Percentiles rank a stretch among this genome's conserved stretches.
Conservation (phyloP, 1,284 basidiomycete species). For the Cutaneotrichosporon sp. region DNA sequence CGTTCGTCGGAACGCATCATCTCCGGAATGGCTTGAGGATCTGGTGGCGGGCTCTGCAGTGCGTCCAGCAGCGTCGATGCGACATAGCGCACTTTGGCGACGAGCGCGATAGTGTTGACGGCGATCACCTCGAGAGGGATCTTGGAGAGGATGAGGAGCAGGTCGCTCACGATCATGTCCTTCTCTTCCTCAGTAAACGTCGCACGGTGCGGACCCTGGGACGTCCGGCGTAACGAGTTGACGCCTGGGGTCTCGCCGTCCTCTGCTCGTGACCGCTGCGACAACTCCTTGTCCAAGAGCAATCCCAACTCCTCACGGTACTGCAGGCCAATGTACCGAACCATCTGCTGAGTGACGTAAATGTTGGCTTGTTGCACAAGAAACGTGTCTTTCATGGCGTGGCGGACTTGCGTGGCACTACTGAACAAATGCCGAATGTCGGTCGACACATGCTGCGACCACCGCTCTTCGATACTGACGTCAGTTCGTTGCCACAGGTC, state of each 20-base stretch:
- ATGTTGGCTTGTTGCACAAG: slow-evolving; percentile 82
- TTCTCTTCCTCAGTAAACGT: slow-evolving; percentile 28
- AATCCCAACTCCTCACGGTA: slow-evolving; percentile 69
- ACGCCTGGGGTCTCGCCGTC: slow-evolving; percentile 51
- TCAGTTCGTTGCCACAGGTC: neutral
- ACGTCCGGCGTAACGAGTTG: slow-evolving; percentile 41
- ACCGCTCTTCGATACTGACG: slow-evolving; percentile 31
- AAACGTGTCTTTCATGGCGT: slow-evolving; percentile 76
- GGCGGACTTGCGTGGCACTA: slow-evolving; percentile 68
- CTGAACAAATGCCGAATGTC: slow-evolving; percentile 84
- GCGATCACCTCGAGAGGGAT: slow-evolving; percentile 86
- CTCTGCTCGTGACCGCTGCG: neutral
- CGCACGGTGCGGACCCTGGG: slow-evolving; percentile 2
- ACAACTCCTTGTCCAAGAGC: slow-evolving; percentile 49
- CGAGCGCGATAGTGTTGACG: slow-evolving; percentile 66
- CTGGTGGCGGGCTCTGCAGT: slow-evolving; percentile 59
- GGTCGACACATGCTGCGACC: slow-evolving; percentile 55
- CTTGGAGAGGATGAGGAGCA: slow-evolving; percentile 75
- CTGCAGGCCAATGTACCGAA: slow-evolving; percentile 80
- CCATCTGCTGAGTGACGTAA: slow-evolving; percentile 84
- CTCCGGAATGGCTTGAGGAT: neutral
- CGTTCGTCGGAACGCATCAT: slow-evolving; percentile 45
- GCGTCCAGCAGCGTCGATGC: slow-evolving; percentile 79
- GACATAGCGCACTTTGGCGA: slow-evolving; percentile 82
- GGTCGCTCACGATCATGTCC: slow-evolving; percentile 50